phyloP scores from a whole-genome alignment of 2,329 filamentous ascomycete genomes.

The Alternaria consortialis region DNA sequence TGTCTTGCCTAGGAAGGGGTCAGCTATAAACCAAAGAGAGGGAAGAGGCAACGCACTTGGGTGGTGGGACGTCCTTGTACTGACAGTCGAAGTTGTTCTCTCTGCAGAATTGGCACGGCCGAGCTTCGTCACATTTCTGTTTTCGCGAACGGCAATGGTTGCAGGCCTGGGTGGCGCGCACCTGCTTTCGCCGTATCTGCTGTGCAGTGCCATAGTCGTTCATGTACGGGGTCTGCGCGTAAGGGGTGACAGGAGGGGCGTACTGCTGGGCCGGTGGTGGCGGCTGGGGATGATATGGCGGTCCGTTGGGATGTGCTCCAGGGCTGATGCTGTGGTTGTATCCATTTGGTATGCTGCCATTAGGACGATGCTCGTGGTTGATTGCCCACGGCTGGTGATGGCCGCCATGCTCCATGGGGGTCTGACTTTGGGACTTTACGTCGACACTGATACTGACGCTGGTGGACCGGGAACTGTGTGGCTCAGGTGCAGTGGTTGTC shows the following conservation, averaged over 20 bases:
- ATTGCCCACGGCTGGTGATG: constrained; percentile 45
- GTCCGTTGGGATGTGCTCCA: constrained; percentile 35
- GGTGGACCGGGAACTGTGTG: constrained; percentile 34
- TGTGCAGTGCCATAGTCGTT: constrained; percentile 36
- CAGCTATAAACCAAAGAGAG: constrained; percentile 16
- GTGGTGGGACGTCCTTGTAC: constrained; percentile 89
- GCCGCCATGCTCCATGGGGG: constrained; percentile 49
- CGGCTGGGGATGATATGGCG: constrained; percentile 42
- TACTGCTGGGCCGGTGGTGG: constrained; percentile 44
- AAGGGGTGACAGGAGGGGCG: constrained; percentile 37
- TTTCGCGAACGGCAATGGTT: constrained; percentile 54
- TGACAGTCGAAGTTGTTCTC: constrained; percentile 86
- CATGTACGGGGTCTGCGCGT: constrained; percentile 42
- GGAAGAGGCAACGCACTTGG: constrained; percentile 70
- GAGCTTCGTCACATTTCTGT: constrained; percentile 54
- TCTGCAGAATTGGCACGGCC: constrained; percentile 70
- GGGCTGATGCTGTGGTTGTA: constrained; percentile 45
- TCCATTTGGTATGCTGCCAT: constrained; percentile 45
- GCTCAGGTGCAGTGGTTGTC: constrained; percentile 33
- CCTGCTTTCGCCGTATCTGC: constrained; percentile 47
- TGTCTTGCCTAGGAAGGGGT: constrained; percentile 52
- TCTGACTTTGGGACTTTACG: constrained; percentile 38
- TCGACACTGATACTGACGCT: constrained; percentile 40
- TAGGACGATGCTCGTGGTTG: constrained; percentile 46
- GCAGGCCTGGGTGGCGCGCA: constrained; percentile 71